phyloP scores from a whole-genome alignment of 169 alveolate species.

The Cryptosporidium ubiquitum region DNA sequence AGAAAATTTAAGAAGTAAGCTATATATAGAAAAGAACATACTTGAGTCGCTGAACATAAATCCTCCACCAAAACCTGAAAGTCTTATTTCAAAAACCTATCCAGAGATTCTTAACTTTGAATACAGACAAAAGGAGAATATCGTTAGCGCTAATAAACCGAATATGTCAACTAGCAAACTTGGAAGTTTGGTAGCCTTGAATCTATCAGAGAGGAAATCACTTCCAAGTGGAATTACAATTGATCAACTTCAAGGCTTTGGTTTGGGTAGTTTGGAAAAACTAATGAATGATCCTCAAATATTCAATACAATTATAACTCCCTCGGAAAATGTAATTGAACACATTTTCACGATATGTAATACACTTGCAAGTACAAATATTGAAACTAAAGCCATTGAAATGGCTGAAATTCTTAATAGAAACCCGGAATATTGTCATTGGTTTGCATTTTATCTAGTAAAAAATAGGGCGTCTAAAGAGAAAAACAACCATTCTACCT shows the following conservation, averaged over 20 bases:
- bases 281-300: constrained; percentile 78
- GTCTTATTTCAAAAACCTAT: not conserved
- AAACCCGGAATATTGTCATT: constrained; percentile 83
- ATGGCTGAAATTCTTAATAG: constrained; percentile 79
- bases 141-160: not conserved
- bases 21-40: constrained; percentile 17
- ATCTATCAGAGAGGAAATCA: constrained; percentile 5
- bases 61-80: constrained; percentile 5
- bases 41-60: not conserved
- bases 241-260: constrained; percentile 79
- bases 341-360: constrained; percentile 65
- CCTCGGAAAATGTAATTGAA: constrained; percentile 43
- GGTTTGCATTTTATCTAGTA: constrained; percentile 90
- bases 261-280: constrained; percentile 79
- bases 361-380: constrained; percentile 66
- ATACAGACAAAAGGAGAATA: not conserved
- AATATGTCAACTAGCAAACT: not conserved
- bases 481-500: constrained; percentile 88
- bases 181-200: constrained; percentile 6
- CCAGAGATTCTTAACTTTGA: constrained; percentile 59
- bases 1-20: constrained; percentile 19
- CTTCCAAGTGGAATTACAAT: constrained; percentile 56
- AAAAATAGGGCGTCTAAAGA: constrained; percentile 91
- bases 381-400: constrained; percentile 79
- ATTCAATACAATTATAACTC: not conserved